These are phyloP conservation scores for Debaryomyces subglobosus DNA, from an alignment of 1,139 yeast species.

Conservation along the genomic window DNA sequence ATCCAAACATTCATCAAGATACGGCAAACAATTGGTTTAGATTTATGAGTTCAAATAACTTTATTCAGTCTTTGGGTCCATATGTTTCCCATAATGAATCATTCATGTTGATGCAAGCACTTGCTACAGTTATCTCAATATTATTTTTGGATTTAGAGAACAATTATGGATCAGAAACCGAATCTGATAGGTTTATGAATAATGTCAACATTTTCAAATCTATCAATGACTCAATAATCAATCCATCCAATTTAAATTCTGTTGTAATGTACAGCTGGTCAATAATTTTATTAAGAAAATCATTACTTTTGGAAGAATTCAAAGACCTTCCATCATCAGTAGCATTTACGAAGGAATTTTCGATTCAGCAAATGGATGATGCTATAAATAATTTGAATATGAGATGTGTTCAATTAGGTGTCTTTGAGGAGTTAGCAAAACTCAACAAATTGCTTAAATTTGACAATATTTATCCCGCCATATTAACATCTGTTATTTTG, in stretches of 20 bases:
- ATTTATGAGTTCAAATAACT: constrained; percentile 47
- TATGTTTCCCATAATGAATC: constrained; percentile 35
- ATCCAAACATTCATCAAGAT: constrained; percentile 32
- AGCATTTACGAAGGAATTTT: constrained; percentile 16
- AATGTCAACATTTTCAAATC: constrained; percentile 44
- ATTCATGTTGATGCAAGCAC: constrained; percentile 45
- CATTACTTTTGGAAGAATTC: constrained; percentile 49
- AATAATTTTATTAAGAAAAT: constrained; percentile 59
- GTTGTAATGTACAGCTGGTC: constrained; percentile 73
- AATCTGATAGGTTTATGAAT: constrained; percentile 35
- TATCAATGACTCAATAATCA: constrained; percentile 40
- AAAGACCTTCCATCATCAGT: constrained; percentile 6
- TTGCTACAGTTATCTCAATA: constrained; percentile 53
- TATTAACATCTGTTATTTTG: constrained; percentile 60
- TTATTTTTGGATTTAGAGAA: constrained; percentile 58
- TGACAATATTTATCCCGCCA: constrained; percentile 58
- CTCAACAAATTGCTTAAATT: constrained; percentile 50
- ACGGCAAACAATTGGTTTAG: constrained; percentile 58
- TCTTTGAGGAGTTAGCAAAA: constrained; percentile 47
- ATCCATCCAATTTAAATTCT: constrained; percentile 40
- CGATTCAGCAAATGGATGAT: constrained; percentile 18
- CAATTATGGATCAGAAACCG: constrained; percentile 37
- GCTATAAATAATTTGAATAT: constrained; percentile 40
- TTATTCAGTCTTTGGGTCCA: constrained; percentile 34
- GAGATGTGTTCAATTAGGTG: constrained; percentile 48